Evolutionary conservation across 495 filamentous ascomycete species (phyloP).

Genomic region (Penicillium macrosclerotiorum): DNA sequence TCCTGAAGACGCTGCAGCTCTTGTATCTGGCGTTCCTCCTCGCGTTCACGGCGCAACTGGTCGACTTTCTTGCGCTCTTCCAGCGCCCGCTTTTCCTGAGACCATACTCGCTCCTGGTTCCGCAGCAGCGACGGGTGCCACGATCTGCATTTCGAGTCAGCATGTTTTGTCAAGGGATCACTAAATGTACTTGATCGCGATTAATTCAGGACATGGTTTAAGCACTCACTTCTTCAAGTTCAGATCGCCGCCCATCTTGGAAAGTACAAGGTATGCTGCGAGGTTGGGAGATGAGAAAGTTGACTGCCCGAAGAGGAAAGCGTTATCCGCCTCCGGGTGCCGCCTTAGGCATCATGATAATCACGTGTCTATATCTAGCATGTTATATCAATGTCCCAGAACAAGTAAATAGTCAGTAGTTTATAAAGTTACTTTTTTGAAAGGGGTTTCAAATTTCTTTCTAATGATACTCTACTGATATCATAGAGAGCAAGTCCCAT

Average conservation of each 20-base stretch:
- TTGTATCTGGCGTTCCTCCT: constrained; percentile 89
- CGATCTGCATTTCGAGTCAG: constrained; percentile 45
- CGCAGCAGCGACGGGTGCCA: constrained; percentile 84
- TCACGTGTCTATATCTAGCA: not conserved
- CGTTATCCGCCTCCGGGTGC: not conserved
- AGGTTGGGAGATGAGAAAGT: constrained; percentile 6
- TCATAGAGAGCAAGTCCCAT: too few relatives aligned
- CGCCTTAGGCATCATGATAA: not conserved
- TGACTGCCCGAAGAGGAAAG: constrained; percentile 11
- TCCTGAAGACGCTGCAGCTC: constrained; percentile 90
- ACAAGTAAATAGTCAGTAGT: too few relatives aligned
- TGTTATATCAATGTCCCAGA: too few relatives aligned
- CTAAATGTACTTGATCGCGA: not conserved
- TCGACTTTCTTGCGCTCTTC: constrained; percentile 92
- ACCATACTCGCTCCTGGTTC: constrained; percentile 83
- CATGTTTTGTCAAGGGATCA: too few relatives aligned
- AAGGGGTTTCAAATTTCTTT: too few relatives aligned
- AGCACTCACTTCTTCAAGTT: constrained; percentile 81
- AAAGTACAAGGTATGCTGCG: constrained; percentile 16
- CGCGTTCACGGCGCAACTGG: constrained; percentile 82
- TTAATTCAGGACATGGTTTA: not conserved
- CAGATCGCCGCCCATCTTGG: constrained; percentile 80
- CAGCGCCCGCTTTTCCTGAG: constrained; percentile 87
- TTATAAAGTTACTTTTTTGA: too few relatives aligned
- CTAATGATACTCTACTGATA: too few relatives aligned